These are phyloP conservation scores for Hyphodiscus hymeniophilus DNA, from an alignment of 495 filamentous ascomycete species.

Conservation along the genomic window DNA sequence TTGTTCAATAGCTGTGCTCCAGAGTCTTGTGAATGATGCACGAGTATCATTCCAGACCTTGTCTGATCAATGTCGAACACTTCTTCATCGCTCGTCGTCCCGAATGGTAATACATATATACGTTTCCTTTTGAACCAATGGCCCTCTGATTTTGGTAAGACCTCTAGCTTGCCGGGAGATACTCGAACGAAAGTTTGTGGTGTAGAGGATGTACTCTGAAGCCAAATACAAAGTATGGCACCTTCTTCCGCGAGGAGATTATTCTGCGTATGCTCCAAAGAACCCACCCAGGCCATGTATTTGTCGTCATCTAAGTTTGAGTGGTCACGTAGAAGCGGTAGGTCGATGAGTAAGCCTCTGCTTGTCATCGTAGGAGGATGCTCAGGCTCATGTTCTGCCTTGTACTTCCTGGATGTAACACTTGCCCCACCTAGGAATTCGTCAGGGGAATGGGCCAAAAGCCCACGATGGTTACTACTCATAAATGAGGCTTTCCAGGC, in stretches of 20 bases:
- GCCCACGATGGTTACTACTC: background rate
- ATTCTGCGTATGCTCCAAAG: background rate
- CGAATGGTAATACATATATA: constrained; percentile 1
- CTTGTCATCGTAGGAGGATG: background rate
- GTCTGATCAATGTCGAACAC: no score
- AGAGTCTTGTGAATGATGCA: no score
- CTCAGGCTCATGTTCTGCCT: background rate
- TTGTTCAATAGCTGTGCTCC: no score
- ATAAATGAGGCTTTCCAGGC: background rate
- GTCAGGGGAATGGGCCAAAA: background rate
- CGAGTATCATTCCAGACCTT: no score
- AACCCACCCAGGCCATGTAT: background rate
- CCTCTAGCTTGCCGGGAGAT: background rate
- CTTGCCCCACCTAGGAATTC: background rate
- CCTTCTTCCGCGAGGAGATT: background rate
- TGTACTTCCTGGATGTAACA: background rate
- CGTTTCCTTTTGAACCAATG: background rate
- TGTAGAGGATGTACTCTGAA: background rate
- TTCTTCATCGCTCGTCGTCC: no score
- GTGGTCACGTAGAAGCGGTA: background rate
- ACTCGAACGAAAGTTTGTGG: no score
- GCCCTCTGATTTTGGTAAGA: background rate
- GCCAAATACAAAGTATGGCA: background rate
- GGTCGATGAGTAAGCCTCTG: constrained; percentile 1
- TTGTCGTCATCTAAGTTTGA: background rate